Base-by-base conservation (phyloP, 2,329 filamentous ascomycete genomes). In the Neofusicoccum sp. region DNA sequence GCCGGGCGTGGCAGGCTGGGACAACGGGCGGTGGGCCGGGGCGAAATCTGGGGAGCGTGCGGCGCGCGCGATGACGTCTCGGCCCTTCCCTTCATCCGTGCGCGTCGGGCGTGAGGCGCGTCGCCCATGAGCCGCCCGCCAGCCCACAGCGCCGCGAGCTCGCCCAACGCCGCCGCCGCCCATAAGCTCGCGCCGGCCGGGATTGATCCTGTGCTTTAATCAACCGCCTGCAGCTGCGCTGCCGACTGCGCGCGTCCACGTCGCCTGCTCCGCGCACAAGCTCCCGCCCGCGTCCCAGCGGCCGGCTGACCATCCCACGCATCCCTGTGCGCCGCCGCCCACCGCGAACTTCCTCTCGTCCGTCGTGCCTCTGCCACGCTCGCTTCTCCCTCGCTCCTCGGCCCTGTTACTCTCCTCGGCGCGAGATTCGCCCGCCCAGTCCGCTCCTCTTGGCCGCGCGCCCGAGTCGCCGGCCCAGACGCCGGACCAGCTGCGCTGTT, bases 271-370 rank as follows among this genome's bases (percentile, higher is more conserved):
- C 34, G 48, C 48, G 48, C 48, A 53, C 51, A 56, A 43, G 36
- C 36, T 56, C 36, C 51, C 51, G 49, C 49, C 28, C 36, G 24
- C 34, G 14, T 30, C 24, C 49, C 49, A 40, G 34, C 14, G 16
- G 26, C 51, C 51, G 38, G 36, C 51, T 56, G 51, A 56, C 51
- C 51, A 56, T 56, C 51, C 24, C 49, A 14, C 51, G 24, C 51
- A 56, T 31, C 51, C 51, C 51, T 56, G 51, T 28, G n/a, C 24
- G 20, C 31, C 12, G 6, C 28, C 31, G 28, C 41, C 16, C 51
- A 36, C 28, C 51, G 30, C 33, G 26, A 41, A 62, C 60, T 62
- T 62, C 60, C 60, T 62, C 60, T 62, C 60, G 60, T 62, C 60
- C 60, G 60, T 43, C 51, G 36, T 31, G 20, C 11, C 28, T 56